phyloP scores from a whole-genome alignment of 352 stramenopile species.

The Globisporangium solare region DNA sequence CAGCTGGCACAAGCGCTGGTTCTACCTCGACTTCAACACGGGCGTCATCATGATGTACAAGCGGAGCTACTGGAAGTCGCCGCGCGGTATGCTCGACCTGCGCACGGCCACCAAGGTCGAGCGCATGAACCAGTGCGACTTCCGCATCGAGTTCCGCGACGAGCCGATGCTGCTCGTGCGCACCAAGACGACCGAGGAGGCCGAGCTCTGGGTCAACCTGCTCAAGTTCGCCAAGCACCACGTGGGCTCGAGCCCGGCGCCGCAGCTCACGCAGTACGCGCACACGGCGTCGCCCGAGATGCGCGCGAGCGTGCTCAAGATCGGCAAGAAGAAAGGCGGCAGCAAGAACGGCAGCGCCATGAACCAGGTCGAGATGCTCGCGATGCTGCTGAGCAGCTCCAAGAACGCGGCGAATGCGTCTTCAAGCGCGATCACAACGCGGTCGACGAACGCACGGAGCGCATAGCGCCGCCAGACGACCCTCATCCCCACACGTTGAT shows the following conservation, averaged over 20 bases:
- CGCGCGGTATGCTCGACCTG: conserved; percentile 67
- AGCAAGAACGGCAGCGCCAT: conserved; percentile 6
- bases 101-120: conserved; percentile 53
- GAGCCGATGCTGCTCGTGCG: conserved; percentile 54
- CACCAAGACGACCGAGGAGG: conserved; percentile 47
- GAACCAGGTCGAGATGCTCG: conserved; percentile 41
- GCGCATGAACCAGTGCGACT: conserved; percentile 66
- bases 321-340: conserved; percentile 20
- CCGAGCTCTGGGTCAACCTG: conserved; percentile 72
- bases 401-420: too few relatives aligned
- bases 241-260: conserved; percentile 17
- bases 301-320: conserved; percentile 19
- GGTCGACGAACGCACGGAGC: neutral
- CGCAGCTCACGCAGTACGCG: conserved; percentile 18
- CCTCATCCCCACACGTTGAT: too few relatives aligned
- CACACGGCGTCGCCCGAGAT: conserved; percentile 19
- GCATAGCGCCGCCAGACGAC: neutral
- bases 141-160: conserved; percentile 61
- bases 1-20: conserved; percentile 80
- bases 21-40: conserved; percentile 73
- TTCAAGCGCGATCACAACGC: neutral
- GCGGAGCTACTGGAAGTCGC: conserved; percentile 80
- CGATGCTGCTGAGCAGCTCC: conserved; percentile 32
- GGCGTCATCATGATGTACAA: conserved; percentile 79
- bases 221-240: conserved; percentile 60